A percentile compares a stretch with the other conserved stretches of the same genome.
Evolutionary conservation across 768 basidiomycete genomes (phyloP).

Genomic region (Russula abietina): DNA sequence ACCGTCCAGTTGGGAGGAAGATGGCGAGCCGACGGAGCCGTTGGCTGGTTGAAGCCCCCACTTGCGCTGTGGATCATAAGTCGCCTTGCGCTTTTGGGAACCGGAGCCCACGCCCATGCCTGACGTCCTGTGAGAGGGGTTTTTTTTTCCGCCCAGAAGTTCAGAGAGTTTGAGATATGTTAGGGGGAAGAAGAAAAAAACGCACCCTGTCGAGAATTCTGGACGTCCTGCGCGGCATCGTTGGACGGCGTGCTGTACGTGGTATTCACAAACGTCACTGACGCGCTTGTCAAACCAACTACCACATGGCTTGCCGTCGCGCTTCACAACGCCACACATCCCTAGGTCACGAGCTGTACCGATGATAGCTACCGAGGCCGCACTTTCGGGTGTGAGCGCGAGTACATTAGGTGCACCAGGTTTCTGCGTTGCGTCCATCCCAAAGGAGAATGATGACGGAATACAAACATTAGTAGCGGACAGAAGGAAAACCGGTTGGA

Average conservation of each 20-base stretch:
- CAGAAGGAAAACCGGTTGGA: not conserved
- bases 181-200: conserved; percentile 11
- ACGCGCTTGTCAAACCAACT: conserved; percentile 90
- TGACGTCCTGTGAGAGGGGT: conserved; percentile 57
- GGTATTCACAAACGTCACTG: conserved; percentile 86
- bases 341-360: conserved; percentile 86
- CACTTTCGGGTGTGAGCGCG: conserved; percentile 80
- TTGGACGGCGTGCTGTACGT: conserved; percentile 77
- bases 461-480: not conserved
- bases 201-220: conserved; percentile 81
- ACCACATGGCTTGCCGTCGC: conserved; percentile 75
- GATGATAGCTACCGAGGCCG: conserved; percentile 72
- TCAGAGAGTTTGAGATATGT: not conserved
- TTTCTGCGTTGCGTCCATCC: conserved; percentile 34
- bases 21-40: conserved; percentile 19
- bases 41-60: conserved; percentile 66
- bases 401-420: conserved; percentile 70
- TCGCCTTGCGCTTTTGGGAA: conserved; percentile 36
- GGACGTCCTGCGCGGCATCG: conserved; percentile 66
- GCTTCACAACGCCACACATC: conserved; percentile 69
- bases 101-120: conserved; percentile 45
- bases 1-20: conserved; percentile 26
- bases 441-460: not conserved
- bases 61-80: conserved; percentile 63
- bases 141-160: not conserved